A percentile compares a stretch with the other conserved stretches of the same genome.
These are phyloP conservation scores for Psidium friedrichsthalianum DNA, from an alignment of 345 rosid genomes.

Conservation along the genomic window DNA sequence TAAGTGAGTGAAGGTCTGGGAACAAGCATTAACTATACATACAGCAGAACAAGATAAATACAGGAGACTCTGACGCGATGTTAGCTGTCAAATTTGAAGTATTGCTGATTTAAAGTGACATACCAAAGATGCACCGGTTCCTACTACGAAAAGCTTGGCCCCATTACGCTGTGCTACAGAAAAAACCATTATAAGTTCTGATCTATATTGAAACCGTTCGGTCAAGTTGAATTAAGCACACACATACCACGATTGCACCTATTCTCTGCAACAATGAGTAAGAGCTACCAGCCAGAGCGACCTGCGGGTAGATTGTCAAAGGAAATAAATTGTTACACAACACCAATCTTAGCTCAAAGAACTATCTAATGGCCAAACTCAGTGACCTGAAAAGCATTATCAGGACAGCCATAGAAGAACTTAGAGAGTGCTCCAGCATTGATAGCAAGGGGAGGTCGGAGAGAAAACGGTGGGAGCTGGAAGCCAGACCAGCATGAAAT, in stretches of 20 bases:
- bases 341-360: background rate
- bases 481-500: conserved; percentile 96
- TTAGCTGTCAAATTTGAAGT: background rate
- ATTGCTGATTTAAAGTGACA: conserved; percentile 1
- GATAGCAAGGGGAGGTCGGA: conserved; percentile 54
- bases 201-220: background rate
- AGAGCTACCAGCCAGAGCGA: conserved; percentile 79
- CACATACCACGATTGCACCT: conserved; percentile 72
- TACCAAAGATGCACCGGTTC: conserved; percentile 85
- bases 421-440: conserved; percentile 64
- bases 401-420: conserved; percentile 88
- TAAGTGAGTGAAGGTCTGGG: background rate
- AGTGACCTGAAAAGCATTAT: conserved; percentile 93
- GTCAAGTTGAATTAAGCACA: background rate
- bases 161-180: conserved; percentile 72
- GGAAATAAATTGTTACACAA: background rate
- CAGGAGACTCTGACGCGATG: background rate
- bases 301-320: conserved; percentile 22
- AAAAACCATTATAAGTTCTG: background rate
- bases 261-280: conserved; percentile 74
- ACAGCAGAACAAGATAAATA: background rate
- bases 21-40: background rate
- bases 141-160: conserved; percentile 82
- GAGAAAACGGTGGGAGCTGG: conserved; percentile 94
- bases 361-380: background rate